Evolutionary conservation across 2,329 filamentous ascomycete genomes (phyloP).

Genomic region (Epichloe brachyelytri): DNA sequence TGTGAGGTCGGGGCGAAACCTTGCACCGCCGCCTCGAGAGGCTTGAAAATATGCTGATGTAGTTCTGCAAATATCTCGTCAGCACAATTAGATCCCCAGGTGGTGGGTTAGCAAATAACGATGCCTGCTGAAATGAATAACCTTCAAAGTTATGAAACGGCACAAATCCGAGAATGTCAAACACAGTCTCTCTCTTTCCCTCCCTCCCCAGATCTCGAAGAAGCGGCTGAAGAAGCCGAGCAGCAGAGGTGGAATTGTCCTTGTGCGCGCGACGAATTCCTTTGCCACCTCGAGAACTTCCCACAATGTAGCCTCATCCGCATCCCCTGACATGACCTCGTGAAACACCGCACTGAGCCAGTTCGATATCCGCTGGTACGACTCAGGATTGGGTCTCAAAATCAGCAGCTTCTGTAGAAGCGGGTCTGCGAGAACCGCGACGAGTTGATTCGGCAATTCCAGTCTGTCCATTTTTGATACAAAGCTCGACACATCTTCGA

Average conservation of each 20-base stretch:
- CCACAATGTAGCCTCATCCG: slow-evolving; percentile 33
- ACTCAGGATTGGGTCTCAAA: slow-evolving; percentile 43
- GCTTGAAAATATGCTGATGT: slow-evolving; percentile 32
- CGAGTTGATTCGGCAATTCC: slow-evolving; percentile 69
- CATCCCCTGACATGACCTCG: slow-evolving; percentile 40
- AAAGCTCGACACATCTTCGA: slow-evolving; percentile 57
- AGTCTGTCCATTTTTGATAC: slow-evolving; percentile 64
- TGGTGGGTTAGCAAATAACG: too few species aligned
- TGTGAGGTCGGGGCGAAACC: slow-evolving; percentile 40
- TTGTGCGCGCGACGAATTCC: slow-evolving; percentile 42
- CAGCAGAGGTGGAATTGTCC: slow-evolving; percentile 36
- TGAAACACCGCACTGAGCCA: slow-evolving; percentile 46
- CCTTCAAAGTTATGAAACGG: slow-evolving; percentile 45
- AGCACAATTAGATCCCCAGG: neutral
- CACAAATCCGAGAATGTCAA: slow-evolving; percentile 44
- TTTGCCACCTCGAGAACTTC: slow-evolving; percentile 43
- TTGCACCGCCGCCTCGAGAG: slow-evolving; percentile 38
- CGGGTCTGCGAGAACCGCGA: slow-evolving; percentile 63
- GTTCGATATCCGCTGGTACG: slow-evolving; percentile 38
- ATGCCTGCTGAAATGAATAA: slow-evolving; percentile 27
- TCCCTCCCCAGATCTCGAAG: slow-evolving; percentile 50
- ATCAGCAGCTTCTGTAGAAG: slow-evolving; percentile 66
- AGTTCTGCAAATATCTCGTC: slow-evolving; percentile 29
- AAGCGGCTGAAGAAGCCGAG: slow-evolving; percentile 39
- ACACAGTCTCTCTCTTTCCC: slow-evolving; percentile 37